Evolutionary conservation across 495 filamentous ascomycete species (phyloP), one percentile per base, ranked within the genome.

Genomic region (Neurospora sp.): DNA sequence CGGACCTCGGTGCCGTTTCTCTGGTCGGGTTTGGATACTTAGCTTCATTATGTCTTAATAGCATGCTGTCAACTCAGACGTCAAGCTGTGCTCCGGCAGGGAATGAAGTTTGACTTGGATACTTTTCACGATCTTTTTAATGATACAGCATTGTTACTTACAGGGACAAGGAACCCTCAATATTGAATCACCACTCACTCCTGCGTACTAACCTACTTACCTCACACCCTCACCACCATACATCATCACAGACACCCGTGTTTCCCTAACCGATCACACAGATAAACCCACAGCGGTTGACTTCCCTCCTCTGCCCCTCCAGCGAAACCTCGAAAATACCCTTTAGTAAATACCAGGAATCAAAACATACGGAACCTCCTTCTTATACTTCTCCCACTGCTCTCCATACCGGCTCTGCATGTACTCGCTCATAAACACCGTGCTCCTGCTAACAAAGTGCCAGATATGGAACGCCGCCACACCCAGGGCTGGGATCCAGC

Each of bases 381-480:
- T 48, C 81, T 85, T 84, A 43, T 84, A 85, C 71, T 81, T 40
- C 4, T n/a, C 71, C 85, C 86, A 88, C 76, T 79, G 78, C 69
- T 78, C 80, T 11, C 79, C 80, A 71, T 88, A 88, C 75, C 79
- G 80, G 15, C 82, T 77, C 1, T 74, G 72, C 76, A 87, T 87
- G 74, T 90, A 88, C 17, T 82, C 80, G 74, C 89, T 86, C 74
- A 90, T 69, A 39, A 84, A 77, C 4, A 82, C 84, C 0, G 88
- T 80, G 10, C 82, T 85, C 15, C 85, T 81, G 3, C 71, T 72
- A 5, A 80, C 74, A 74, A 90, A 88, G 69, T 87, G 85, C 40
- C 74, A 80, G 37, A 83, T 77, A 71, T 86, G 84, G 66, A 82
- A 86, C 6, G 70, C 70, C 6, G 76, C 83, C 31, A 86, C 75